phyloP scores from a whole-genome alignment of 2,329 filamentous ascomycete species.

The Sclerotinia sclerotiorum region DNA sequence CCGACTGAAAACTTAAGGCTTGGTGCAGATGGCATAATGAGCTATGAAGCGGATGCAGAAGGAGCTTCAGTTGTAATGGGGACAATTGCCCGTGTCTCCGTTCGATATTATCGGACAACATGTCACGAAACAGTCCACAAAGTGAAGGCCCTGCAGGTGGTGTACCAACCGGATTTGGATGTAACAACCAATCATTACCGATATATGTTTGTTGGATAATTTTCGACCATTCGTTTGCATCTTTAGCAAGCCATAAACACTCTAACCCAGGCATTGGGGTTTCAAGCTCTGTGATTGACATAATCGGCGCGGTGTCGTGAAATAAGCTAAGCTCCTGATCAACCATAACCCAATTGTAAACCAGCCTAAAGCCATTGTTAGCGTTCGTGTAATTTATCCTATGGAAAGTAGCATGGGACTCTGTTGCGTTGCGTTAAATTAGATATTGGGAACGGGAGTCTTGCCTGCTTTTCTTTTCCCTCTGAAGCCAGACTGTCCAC shows the following conservation, averaged over 20 bases:
- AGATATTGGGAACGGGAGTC: slow-evolving; percentile 26
- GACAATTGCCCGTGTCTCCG: slow-evolving; percentile 47
- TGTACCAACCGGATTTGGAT: slow-evolving; percentile 43
- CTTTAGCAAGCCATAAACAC: slow-evolving; percentile 60
- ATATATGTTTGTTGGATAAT: slow-evolving; percentile 60
- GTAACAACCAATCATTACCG: slow-evolving; percentile 44
- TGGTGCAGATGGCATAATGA: slow-evolving; percentile 65
- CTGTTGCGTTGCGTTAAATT: no score
- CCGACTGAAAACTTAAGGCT: slow-evolving; percentile 64
- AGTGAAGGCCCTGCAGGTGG: slow-evolving; percentile 58
- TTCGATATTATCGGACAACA: slow-evolving; percentile 63
- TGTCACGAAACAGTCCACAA: slow-evolving; percentile 65
- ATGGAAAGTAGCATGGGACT: background rate
- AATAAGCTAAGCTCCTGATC: slow-evolving; percentile 71
- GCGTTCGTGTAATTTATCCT: background rate
- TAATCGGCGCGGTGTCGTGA: slow-evolving; percentile 60
- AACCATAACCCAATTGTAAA: slow-evolving; percentile 75
- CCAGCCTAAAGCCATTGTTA: slow-evolving; percentile 49
- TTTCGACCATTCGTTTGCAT: slow-evolving; percentile 58
- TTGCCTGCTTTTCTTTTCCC: slow-evolving; percentile 63
- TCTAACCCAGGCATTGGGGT: slow-evolving; percentile 64
- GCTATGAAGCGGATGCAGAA: slow-evolving; percentile 67
- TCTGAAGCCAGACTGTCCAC: slow-evolving; percentile 65
- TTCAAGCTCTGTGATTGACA: slow-evolving; percentile 64
- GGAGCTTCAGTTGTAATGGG: slow-evolving; percentile 61